A percentile compares a stretch with the other conserved stretches of the same genome.
These are phyloP conservation scores for Boechera stricta DNA, from an alignment of 345 rosid species.

Conservation along the genomic window DNA sequence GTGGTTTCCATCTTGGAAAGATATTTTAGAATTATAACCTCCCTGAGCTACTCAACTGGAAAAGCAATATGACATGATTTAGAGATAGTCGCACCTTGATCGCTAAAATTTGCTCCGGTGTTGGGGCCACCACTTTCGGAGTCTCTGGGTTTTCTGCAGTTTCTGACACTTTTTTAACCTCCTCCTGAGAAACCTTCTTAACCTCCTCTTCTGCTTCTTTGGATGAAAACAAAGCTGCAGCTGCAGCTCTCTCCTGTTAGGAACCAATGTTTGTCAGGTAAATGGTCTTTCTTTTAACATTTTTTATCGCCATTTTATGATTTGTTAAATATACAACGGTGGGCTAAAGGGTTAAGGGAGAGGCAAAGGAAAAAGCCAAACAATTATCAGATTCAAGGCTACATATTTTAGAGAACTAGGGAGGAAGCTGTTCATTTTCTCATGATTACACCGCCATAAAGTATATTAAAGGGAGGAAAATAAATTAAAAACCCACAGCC, in stretches of 20 bases:
- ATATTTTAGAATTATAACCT: not conserved
- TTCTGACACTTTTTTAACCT: conserved; percentile 59
- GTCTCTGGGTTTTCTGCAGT: conserved; percentile 59
- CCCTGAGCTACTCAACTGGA: not conserved
- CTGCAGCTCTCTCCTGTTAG: conserved; percentile 88
- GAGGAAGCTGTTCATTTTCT: conserved; percentile 3
- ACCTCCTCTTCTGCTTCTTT: conserved; percentile 91
- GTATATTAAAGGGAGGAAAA: not conserved
- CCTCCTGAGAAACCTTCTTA: conserved; percentile 70
- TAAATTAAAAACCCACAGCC: not conserved
- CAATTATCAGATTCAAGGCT: conserved; percentile 1
- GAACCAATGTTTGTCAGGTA: conserved; percentile 11
- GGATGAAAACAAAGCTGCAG: conserved; percentile 77
- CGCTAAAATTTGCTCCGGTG: conserved; percentile 91
- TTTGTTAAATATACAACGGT: not conserved
- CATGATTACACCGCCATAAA: not conserved
- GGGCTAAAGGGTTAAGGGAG: conserved; percentile 5
- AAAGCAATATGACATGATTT: not conserved
- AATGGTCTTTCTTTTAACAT: not conserved
- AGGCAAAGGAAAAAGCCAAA: not conserved
- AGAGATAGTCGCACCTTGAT: conserved; percentile 71
- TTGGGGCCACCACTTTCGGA: conserved; percentile 86
- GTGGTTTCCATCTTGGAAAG: not conserved
- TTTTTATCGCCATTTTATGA: not conserved
- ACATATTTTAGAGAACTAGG: not conserved